Base-by-base conservation (phyloP, 176 grass and related monocot genomes). In the Oryza officinalis region DNA sequence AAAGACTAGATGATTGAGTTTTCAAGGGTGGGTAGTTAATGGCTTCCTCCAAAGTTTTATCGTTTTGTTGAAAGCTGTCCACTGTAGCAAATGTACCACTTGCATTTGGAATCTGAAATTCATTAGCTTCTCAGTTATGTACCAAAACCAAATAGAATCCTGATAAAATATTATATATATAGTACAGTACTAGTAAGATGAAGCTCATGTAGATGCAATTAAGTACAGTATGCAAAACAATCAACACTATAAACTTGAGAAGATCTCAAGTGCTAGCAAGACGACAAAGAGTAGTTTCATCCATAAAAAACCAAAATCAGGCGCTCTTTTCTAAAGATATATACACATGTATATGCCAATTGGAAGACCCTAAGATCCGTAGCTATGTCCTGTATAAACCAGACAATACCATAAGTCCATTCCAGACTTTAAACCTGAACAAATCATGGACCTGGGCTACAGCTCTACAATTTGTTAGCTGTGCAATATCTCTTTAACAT, bases 61-160 rank as follows among this genome's bases (percentile, higher is more conserved):
- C 80, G 67, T 81, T 69, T 88, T 88, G 81, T 70, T 86, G 61
- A 33, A 59, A 77, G 69, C 30, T 76, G 49, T 81, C 83, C 80
- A 80, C 60, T 63, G 78, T 26, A 90, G 74, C 25, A 94, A 87
- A 69, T 64, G 87, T 59, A 30, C 65, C 77, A 78, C 72, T 74
- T 77, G 69, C 70, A 81, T 67, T 76, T 77, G 90, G 69, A 69
- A 86, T 66, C 93, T 94, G 90, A 78, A 88, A 88, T 64, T 64
- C 46, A 67, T 69, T 80, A 83, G 45, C n/a, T 74, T 83, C 50
- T 52, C 35, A 63, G 20, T 68, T 74, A 79, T 27, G 31, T 75
- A 14, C 10, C 38, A 74, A 25, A 74, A 83, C n/a, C 5, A 83
- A 85, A 86, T 31, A 2, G 14, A 71, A 77, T 44, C 17, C n/a